Base-by-base conservation (phyloP, 495 filamentous ascomycete genomes). In the Aspergillus biplanus region DNA sequence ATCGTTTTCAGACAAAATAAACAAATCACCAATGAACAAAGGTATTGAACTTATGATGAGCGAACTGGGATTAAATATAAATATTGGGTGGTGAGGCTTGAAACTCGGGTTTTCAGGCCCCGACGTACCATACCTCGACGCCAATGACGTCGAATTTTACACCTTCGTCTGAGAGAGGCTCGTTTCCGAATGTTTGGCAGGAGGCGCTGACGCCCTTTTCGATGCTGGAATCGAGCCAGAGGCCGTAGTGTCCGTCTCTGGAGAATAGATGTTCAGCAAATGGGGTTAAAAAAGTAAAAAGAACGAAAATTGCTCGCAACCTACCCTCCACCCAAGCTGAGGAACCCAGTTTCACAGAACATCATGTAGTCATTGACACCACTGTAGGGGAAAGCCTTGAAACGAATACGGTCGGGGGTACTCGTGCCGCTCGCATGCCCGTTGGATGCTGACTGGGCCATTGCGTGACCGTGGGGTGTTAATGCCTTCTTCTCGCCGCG, bases 321-420 rank as follows among this genome's bases (percentile, higher is more conserved):
- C 75, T 71, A 87, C 85, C 89, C 96, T 52, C 92, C 93, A 35
- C 93, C 93, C 2, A 97, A 77, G 70, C 89, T 92, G 47, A 99
- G 74, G 71, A 89, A 98, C n/a, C 86, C 85, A 31, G 84, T 81
- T 72, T 97, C 92, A 78, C 94, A 98, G 66, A 94, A 89, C 67
- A 97, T 96, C 81, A 95, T 89, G 72, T 97, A 97, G 73, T 98
- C 95, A 75, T 99, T 99, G 15, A 94, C 85, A 7, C 95, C 95
- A 63, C 89, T 93, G 69, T 97, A 98, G 1, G 93, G 93, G 73
- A 97, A 99, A 0, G 94, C 94, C 75, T 97, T 97, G 83, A 99
- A 98, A 7, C 92, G 87, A 67, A 97, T 89, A 34, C 87, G 81
- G 35, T 89, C 88, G 2, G 83, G 86, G 0, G 80, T 80, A 52